Percentiles rank a stretch among this genome's conserved stretches.
These are phyloP conservation scores for Stephania yunnanensis DNA, from an alignment of 164 flowering plant genomes.

Conservation along the genomic window DNA sequence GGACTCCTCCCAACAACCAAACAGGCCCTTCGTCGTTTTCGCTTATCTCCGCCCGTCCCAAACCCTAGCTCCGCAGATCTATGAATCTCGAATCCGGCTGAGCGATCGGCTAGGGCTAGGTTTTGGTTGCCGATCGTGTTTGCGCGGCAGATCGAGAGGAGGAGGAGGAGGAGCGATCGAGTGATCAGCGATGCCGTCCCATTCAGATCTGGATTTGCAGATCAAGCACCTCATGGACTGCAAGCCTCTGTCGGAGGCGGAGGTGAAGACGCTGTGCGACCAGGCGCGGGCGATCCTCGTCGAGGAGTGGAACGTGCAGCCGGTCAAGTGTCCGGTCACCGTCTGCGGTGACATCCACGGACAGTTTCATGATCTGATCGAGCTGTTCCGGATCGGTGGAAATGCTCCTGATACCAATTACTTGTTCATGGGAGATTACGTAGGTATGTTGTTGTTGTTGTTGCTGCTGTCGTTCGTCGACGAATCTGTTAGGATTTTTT, in stretches of 20 bases:
- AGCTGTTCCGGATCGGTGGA: conserved; percentile 70
- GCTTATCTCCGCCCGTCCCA: not conserved
- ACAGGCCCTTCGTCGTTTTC: not conserved
- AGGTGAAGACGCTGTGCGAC: conserved; percentile 77
- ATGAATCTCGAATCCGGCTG: conserved; percentile 1
- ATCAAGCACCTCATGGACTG: conserved; percentile 89
- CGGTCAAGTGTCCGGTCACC: conserved; percentile 68
- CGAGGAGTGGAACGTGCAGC: conserved; percentile 88
- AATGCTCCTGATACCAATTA: conserved; percentile 83
- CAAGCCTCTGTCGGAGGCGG: conserved; percentile 64
- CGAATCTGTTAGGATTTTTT: not conserved
- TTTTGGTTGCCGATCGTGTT: conserved; percentile 4
- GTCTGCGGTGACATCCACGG: conserved; percentile 77
- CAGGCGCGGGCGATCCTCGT: conserved; percentile 74
- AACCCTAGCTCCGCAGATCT: conserved; percentile 6
- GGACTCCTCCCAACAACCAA: not conserved
- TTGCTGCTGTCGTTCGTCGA: not conserved
- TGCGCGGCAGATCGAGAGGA: conserved; percentile 13
- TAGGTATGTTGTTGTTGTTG: conserved; percentile 40
- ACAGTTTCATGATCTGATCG: conserved; percentile 66
- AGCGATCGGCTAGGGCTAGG: not conserved
- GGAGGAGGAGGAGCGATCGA: no score
- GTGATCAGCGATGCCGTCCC: conserved; percentile 52
- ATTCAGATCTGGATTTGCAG: conserved; percentile 82
- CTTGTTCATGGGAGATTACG: conserved; percentile 94